Conservation (phyloP, 208 protist species). For the Acanthamoeba sp. region DNA sequence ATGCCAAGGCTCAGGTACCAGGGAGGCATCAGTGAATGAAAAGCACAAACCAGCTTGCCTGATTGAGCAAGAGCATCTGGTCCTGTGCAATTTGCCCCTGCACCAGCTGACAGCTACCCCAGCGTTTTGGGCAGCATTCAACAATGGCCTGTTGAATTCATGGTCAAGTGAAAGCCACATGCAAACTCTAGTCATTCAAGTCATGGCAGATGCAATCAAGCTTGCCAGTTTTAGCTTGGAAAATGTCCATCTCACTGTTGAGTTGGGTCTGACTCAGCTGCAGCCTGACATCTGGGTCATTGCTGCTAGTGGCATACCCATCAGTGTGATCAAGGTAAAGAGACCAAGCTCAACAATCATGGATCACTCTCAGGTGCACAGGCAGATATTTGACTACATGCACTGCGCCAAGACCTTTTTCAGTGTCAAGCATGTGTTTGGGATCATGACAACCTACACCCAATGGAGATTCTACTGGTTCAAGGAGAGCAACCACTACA, state of each 20-base stretch:
- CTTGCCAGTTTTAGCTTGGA: neutral
- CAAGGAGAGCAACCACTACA: neutral
- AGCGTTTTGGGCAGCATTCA: neutral
- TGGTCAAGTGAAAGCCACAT: neutral
- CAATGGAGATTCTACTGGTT: conserved; percentile 31
- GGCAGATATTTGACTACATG: conserved; percentile 58
- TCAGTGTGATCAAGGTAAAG: conserved; percentile 27
- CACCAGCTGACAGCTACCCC: neutral
- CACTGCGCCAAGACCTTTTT: neutral
- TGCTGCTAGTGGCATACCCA: neutral
- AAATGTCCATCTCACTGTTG: neutral
- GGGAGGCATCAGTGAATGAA: neutral
- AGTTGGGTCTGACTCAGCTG: neutral
- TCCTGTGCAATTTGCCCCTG: neutral
- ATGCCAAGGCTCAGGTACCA: neutral
- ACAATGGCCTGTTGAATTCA: neutral
- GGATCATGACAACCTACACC: conserved; percentile 22
- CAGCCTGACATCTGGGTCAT: neutral
- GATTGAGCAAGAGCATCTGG: neutral
- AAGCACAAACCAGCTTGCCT: neutral
- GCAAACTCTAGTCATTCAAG: neutral
- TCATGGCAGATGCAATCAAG: neutral
- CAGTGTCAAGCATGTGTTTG: conserved; percentile 1
- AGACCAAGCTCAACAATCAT: neutral
- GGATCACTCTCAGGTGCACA: neutral